Percentiles rank a stretch among this genome's conserved stretches.
phyloP scores from a whole-genome alignment of 75 land plant species.

The Cunninghamia lanceolata region DNA sequence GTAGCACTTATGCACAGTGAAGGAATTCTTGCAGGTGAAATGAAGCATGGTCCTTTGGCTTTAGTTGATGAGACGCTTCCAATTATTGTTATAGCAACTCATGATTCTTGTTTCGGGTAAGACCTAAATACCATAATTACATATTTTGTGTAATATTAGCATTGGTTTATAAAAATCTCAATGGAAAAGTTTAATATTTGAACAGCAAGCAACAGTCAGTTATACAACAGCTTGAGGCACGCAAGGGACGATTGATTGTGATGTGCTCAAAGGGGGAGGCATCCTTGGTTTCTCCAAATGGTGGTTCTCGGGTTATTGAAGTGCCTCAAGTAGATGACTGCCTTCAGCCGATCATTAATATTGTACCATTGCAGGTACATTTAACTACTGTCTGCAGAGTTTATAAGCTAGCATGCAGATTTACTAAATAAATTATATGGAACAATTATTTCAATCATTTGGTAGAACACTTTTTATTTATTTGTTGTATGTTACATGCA shows the following conservation, averaged over 20 bases:
- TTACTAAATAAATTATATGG: not conserved
- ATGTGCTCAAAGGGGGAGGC: constrained; percentile 94
- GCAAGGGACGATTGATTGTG: constrained; percentile 94
- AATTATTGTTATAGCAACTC: constrained; percentile 93
- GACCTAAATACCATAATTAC: constrained; percentile 5
- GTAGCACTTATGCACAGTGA: constrained; percentile 98
- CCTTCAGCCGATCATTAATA: constrained; percentile 91
- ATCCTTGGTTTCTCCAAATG: constrained; percentile 55
- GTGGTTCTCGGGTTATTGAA: constrained; percentile 74
- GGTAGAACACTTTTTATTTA: not conserved
- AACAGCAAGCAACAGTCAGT: constrained; percentile 97
- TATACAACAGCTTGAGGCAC: constrained; percentile 94
- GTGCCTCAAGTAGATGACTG: constrained; percentile 92
- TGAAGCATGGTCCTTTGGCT: constrained; percentile 99
- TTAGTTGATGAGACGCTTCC: constrained; percentile 95
- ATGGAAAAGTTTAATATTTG: not conserved
- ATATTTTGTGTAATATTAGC: not conserved
- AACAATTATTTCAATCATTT: not conserved
- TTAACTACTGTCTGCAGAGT: not conserved
- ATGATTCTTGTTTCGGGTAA: constrained; percentile 88
- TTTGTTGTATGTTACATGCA: constrained; percentile 3
- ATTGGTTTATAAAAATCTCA: not conserved
- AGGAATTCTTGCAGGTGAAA: constrained; percentile 98
- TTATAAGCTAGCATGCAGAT: not conserved
- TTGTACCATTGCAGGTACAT: constrained; percentile 88